Evolutionary conservation across 495 filamentous ascomycete species (phyloP).

Genomic region (Aspergillus biplanus): DNA sequence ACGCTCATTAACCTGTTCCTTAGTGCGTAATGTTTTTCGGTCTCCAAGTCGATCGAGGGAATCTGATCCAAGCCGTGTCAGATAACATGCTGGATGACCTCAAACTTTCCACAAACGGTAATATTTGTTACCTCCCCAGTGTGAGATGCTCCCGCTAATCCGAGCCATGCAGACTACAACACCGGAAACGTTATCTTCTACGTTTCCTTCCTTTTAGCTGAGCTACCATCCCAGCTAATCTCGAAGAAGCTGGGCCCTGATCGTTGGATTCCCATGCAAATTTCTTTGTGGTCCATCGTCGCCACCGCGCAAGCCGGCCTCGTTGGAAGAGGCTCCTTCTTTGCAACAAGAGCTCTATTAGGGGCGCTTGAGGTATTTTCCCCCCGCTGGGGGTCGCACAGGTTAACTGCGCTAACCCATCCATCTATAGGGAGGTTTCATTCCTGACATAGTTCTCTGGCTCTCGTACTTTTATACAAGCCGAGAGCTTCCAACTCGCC

Average conservation of each 20-base stretch:
- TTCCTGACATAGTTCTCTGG: conserved; percentile 57
- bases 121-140: conserved; percentile 44
- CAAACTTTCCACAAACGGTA: conserved; percentile 54
- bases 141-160: conserved; percentile 47
- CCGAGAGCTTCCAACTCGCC: conserved; percentile 43
- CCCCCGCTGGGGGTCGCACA: background rate
- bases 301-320: conserved; percentile 65
- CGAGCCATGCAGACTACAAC: conserved; percentile 41
- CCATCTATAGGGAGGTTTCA: conserved; percentile 58
- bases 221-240: conserved; percentile 69
- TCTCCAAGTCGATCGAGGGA: conserved; percentile 61
- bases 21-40: conserved; percentile 61
- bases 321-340: conserved; percentile 61
- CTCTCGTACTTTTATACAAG: conserved; percentile 71
- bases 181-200: conserved; percentile 37
- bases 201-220: conserved; percentile 62
- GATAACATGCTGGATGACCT: conserved; percentile 61
- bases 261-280: conserved; percentile 77
- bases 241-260: conserved; percentile 73
- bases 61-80: conserved; percentile 57
- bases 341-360: conserved; percentile 60
- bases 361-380: conserved; percentile 56
- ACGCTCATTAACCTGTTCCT: background rate
- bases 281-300: conserved; percentile 72
- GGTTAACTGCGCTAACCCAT: background rate